Conservation (phyloP, 2,329 filamentous ascomycete genomes). For the Mycocentrospora acerina region DNA sequence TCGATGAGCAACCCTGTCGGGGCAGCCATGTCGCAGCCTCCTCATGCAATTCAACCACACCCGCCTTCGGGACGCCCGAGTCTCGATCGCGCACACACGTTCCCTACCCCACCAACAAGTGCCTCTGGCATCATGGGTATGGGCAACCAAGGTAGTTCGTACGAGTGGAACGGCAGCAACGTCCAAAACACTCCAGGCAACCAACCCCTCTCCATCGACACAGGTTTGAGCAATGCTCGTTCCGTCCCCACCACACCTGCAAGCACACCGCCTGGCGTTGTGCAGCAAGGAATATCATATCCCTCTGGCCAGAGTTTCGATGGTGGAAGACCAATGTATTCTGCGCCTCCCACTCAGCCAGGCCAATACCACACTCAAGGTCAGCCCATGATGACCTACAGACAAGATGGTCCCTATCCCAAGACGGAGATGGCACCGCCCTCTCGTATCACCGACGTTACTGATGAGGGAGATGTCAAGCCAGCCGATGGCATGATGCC, state of each 20-base stretch:
- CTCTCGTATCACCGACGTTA: constrained; percentile 61
- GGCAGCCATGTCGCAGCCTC: constrained; percentile 65
- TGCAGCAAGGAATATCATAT: constrained; percentile 81
- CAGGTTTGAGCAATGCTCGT: constrained; percentile 72
- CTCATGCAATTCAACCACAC: constrained; percentile 63
- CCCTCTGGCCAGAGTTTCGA: constrained; percentile 73
- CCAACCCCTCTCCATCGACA: constrained; percentile 80
- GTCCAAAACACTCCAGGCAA: constrained; percentile 55
- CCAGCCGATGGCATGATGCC: constrained; percentile 61
- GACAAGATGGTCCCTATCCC: constrained; percentile 55
- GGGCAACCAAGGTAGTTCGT: constrained; percentile 70
- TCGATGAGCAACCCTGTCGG: constrained; percentile 64
- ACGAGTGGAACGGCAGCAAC: constrained; percentile 68
- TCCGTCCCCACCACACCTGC: constrained; percentile 91
- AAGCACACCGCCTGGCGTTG: constrained; percentile 79
- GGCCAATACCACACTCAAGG: constrained; percentile 68
- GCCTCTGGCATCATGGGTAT: constrained; percentile 84
- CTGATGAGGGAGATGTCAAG: constrained; percentile 66
- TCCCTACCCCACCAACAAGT: constrained; percentile 90
- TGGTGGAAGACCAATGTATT: constrained; percentile 76
- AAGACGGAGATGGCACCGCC: constrained; percentile 91
- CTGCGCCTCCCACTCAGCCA: constrained; percentile 64
- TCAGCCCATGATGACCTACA: constrained; percentile 66
- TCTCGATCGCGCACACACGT: constrained; percentile 80
- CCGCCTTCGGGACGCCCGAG: constrained; percentile 65